Percentiles rank a stretch among this genome's conserved stretches.
These are phyloP conservation scores for Prinsepia uniflora DNA, from an alignment of 306 rosid genomes.

Conservation along the genomic window DNA sequence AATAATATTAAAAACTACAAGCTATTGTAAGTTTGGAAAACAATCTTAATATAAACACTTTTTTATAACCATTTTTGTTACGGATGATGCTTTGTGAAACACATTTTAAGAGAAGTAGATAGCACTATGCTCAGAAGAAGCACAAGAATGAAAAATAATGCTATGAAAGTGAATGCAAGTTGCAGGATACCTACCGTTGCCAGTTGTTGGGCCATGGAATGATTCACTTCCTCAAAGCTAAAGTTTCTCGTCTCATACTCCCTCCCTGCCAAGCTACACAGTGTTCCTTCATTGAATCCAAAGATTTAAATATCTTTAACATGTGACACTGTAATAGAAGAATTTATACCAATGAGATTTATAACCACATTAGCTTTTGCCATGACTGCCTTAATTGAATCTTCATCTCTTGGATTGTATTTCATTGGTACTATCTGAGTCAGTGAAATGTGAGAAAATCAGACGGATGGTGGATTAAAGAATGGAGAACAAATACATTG, in stretches of 20 bases:
- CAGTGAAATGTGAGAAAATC: slow-evolving; percentile 29
- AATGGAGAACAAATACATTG: slow-evolving; percentile 10
- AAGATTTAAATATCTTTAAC: slow-evolving; percentile 12
- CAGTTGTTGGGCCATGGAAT: slow-evolving; percentile 85
- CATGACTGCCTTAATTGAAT: slow-evolving; percentile 92
- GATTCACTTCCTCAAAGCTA: slow-evolving; percentile 91
- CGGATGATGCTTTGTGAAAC: not conserved
- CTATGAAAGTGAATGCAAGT: slow-evolving; percentile 9
- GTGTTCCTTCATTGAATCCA: slow-evolving; percentile 25
- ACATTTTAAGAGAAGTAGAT: not conserved
- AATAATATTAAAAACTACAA: not conserved
- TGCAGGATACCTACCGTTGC: slow-evolving; percentile 49
- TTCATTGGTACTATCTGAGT: slow-evolving; percentile 91
- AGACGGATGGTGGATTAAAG: slow-evolving; percentile 19
- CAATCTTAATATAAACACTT: not conserved
- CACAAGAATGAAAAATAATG: not conserved
- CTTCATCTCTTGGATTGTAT: slow-evolving; percentile 92
- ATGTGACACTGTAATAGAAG: slow-evolving; percentile 7
- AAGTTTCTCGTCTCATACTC: slow-evolving; percentile 94
- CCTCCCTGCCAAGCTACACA: slow-evolving; percentile 63
- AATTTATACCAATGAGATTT: slow-evolving; percentile 79
- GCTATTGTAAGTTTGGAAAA: not conserved
- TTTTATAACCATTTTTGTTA: not conserved
- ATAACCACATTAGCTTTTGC: slow-evolving; percentile 94
- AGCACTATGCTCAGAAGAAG: slow-evolving; percentile 5